Evolutionary conservation across 2,329 filamentous ascomycete genomes (phyloP).

Genomic region (Epichloe uncinata): DNA sequence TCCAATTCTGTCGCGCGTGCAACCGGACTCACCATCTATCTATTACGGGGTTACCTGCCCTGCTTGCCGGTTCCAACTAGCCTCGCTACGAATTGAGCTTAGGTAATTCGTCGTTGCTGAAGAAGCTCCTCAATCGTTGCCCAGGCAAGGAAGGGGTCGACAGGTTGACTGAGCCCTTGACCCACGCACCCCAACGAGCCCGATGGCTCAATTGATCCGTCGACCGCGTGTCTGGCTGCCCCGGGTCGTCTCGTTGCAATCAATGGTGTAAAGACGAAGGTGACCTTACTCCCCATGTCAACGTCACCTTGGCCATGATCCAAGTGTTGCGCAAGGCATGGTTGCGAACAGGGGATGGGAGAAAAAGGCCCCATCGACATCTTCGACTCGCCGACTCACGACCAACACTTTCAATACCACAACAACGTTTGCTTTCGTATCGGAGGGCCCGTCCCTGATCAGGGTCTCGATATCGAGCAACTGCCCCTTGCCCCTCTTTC

Average conservation of each 20-base stretch:
- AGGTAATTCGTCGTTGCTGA: not conserved
- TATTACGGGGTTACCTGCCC: not conserved
- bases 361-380: not conserved
- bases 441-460: slow-evolving; percentile 1
- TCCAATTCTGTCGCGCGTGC: not conserved
- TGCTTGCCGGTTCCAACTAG: not conserved
- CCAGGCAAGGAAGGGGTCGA: no score
- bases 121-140: not conserved
- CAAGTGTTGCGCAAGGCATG: not conserved
- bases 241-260: not conserved
- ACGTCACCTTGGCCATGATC: not conserved
- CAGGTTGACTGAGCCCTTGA: no score
- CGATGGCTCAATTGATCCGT: no score
- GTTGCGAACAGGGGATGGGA: not conserved
- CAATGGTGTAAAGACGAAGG: not conserved
- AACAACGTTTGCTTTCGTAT: slow-evolving; percentile 1
- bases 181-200: no score
- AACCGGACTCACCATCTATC: not conserved
- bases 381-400: not conserved
- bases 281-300: not conserved
- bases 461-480: not conserved
- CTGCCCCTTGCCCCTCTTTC: not conserved
- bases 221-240: not conserved
- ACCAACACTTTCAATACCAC: slow-evolving; percentile 1
- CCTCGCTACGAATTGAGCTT: not conserved